Evolutionary conservation across 1,284 basidiomycete species (phyloP).

Genomic region (Paramarasmius palmivorus): DNA sequence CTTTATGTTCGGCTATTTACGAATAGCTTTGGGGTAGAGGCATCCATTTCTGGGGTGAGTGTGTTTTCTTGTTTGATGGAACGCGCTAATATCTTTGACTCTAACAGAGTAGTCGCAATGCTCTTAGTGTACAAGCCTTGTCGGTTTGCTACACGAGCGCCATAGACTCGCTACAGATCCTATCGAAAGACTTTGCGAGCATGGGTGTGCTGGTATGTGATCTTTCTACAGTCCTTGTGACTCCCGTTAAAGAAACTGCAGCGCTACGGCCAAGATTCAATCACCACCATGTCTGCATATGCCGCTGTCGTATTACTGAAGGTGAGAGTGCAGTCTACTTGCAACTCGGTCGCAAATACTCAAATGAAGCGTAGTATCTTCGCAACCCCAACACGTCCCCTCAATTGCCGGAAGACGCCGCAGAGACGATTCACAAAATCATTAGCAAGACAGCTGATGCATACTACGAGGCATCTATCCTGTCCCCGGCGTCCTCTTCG

Average conservation of each 20-base stretch:
- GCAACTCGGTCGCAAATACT: slow-evolving; percentile 12
- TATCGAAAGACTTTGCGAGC: slow-evolving; percentile 70
- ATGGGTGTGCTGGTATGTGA: slow-evolving; percentile 70
- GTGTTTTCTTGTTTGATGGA: slow-evolving; percentile 10
- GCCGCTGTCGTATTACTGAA: slow-evolving; percentile 75
- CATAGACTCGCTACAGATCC: slow-evolving; percentile 64
- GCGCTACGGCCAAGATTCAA: slow-evolving; percentile 81
- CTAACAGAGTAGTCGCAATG: slow-evolving; percentile 42
- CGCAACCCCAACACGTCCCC: slow-evolving; percentile 56
- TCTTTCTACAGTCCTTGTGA: background rate
- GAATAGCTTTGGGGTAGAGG: slow-evolving; percentile 77
- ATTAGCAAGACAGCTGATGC: slow-evolving; percentile 73
- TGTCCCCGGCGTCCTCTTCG: slow-evolving; percentile 59
- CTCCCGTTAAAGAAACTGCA: slow-evolving; percentile 27
- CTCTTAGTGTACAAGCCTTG: slow-evolving; percentile 67
- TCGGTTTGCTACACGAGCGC: slow-evolving; percentile 72
- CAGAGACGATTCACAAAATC: slow-evolving; percentile 59
- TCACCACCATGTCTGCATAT: slow-evolving; percentile 82
- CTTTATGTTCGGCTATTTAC: slow-evolving; percentile 76
- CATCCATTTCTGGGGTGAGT: slow-evolving; percentile 56
- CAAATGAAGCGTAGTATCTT: slow-evolving; percentile 49
- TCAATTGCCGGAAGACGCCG: slow-evolving; percentile 56
- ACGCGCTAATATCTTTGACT: slow-evolving; percentile 10
- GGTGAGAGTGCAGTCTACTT: slow-evolving; percentile 39
- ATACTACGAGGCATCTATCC: slow-evolving; percentile 65